These are phyloP conservation scores for Coemansia sp. DNA, from an alignment of 192 early-diverging fungal genomes.

Conservation along the genomic window DNA sequence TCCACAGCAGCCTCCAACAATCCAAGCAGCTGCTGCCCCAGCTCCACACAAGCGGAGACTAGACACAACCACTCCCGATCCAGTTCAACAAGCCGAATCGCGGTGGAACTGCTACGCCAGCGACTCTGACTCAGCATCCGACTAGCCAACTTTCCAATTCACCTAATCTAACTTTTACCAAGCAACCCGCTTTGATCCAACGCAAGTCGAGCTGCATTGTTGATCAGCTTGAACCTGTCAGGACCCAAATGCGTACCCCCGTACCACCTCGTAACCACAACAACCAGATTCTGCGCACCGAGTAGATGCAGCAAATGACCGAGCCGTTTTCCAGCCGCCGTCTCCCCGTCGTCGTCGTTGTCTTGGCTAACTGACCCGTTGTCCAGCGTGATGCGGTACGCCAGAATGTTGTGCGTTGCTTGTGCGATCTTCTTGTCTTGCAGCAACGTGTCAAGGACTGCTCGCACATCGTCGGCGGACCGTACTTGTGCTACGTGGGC, in stretches of 20 bases:
- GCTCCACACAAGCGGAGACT: not conserved
- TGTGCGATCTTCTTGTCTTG: slow-evolving; percentile 75
- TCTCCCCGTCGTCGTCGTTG: slow-evolving; percentile 95
- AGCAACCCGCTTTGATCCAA: slow-evolving; percentile 68
- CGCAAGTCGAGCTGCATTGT: slow-evolving; percentile 71
- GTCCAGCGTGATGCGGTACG: slow-evolving; percentile 71
- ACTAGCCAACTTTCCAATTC: not conserved
- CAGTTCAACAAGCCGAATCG: not conserved
- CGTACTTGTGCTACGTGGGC: slow-evolving; percentile 69
- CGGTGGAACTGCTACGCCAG: slow-evolving; percentile 16
- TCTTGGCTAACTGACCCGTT: slow-evolving; percentile 60
- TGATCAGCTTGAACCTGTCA: slow-evolving; percentile 90
- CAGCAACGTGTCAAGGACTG: slow-evolving; percentile 52
- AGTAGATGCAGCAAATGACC: slow-evolving; percentile 79
- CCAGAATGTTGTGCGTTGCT: slow-evolving; percentile 90
- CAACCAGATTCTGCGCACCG: slow-evolving; percentile 69
- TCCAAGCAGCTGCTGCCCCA: not conserved
- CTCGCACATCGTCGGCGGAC: slow-evolving; percentile 57
- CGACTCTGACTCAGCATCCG: slow-evolving; percentile 6
- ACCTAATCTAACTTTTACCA: not conserved
- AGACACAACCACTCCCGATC: not conserved
- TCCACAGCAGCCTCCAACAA: not conserved
- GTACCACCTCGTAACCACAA: slow-evolving; percentile 85
- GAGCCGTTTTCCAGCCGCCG: slow-evolving; percentile 82
- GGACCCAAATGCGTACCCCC: slow-evolving; percentile 84